These are phyloP conservation scores for Aspergillus brasiliensis DNA, from an alignment of 2,329 filamentous ascomycete genomes.

Conservation along the genomic window DNA sequence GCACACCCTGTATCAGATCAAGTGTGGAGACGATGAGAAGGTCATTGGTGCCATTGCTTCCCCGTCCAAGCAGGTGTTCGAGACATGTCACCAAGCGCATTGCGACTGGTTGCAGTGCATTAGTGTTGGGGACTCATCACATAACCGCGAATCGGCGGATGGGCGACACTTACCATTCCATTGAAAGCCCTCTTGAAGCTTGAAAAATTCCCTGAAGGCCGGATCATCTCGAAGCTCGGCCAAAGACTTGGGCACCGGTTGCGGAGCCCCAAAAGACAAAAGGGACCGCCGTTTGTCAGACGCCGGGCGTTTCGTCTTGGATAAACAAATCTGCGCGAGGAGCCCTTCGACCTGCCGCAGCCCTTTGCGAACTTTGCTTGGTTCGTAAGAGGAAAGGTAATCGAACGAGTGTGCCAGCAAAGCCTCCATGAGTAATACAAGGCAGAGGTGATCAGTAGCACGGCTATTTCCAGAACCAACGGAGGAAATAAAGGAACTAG, in stretches of 20 bases:
- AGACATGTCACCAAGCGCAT: conserved; percentile 82
- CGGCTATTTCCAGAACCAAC: neutral
- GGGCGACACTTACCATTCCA: conserved; percentile 70
- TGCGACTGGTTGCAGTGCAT: conserved; percentile 59
- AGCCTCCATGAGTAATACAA: conserved; percentile 70
- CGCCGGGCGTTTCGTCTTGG: conserved; percentile 46
- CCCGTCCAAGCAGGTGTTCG: conserved; percentile 81
- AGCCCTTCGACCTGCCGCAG: conserved; percentile 91
- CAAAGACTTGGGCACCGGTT: conserved; percentile 62
- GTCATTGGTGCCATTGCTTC: conserved; percentile 79
- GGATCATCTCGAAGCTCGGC: conserved; percentile 75
- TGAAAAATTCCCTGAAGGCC: conserved; percentile 94
- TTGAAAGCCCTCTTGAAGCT: conserved; percentile 94
- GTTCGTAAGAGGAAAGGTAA: conserved; percentile 91
- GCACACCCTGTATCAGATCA: conserved; percentile 82
- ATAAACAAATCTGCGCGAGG: conserved; percentile 90
- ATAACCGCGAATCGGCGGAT: neutral
- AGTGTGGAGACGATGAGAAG: conserved; percentile 84
- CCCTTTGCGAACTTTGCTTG: conserved; percentile 87
- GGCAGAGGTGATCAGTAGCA: neutral
- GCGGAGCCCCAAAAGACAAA: conserved; percentile 41
- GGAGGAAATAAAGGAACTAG: neutral
- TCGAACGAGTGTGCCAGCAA: conserved; percentile 92
- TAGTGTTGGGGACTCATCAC: neutral
- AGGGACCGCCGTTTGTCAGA: conserved; percentile 48